Evolutionary conservation across 1,284 basidiomycete species (phyloP).

Genomic region (Fomitopsis betulina): DNA sequence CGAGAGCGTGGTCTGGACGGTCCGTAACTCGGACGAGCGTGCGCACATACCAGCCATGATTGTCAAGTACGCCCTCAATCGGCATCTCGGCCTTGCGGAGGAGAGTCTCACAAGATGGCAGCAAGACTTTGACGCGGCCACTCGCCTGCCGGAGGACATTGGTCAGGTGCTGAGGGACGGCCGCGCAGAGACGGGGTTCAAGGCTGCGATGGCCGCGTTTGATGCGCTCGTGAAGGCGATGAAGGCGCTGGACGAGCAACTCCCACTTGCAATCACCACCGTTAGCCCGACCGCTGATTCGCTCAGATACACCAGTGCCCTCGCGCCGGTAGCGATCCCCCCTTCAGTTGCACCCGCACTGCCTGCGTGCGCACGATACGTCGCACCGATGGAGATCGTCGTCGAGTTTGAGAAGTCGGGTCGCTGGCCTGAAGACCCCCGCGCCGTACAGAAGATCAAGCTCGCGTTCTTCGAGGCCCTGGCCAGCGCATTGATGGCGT

Average conservation of each 20-base stretch:
- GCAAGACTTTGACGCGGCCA: conserved; percentile 57
- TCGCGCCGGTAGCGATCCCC: conserved; percentile 64
- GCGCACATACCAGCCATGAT: conserved; percentile 76
- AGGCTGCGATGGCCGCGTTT: conserved; percentile 75
- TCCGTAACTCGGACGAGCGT: conserved; percentile 71
- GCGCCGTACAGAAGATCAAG: conserved; percentile 93
- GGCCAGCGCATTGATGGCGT: conserved; percentile 56
- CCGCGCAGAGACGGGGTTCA: conserved; percentile 62
- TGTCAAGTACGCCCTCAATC: conserved; percentile 67
- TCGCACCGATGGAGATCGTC: conserved; percentile 68
- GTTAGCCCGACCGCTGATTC: conserved; percentile 72
- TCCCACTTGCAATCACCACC: conserved; percentile 81
- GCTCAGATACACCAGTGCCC: conserved; percentile 82
- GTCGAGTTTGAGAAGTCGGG: conserved; percentile 90
- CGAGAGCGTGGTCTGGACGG: conserved; percentile 94
- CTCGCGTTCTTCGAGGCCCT: conserved; percentile 86
- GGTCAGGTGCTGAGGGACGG: conserved; percentile 45
- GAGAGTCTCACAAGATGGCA: conserved; percentile 56
- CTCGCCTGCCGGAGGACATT: conserved; percentile 62
- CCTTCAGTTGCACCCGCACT: conserved; percentile 38
- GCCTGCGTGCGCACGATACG: conserved; percentile 56
- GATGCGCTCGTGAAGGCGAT: conserved; percentile 77
- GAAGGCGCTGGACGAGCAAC: conserved; percentile 70
- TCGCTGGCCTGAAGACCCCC: conserved; percentile 93
- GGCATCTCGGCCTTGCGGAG: conserved; percentile 66